phyloP scores from a whole-genome alignment of 768 basidiomycete species.

The Lepiota venenata region DNA sequence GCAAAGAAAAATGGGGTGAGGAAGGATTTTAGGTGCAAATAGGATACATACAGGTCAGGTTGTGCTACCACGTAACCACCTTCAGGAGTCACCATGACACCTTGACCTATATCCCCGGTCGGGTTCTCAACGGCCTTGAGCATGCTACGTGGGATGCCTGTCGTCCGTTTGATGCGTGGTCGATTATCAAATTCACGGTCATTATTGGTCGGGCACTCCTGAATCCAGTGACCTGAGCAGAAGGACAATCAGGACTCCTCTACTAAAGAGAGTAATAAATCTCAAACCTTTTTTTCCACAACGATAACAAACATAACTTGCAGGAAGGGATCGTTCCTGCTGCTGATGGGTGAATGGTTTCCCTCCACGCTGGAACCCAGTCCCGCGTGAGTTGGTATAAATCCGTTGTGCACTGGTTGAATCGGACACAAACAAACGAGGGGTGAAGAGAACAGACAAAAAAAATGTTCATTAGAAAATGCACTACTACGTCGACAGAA shows the following conservation, averaged over 20 bases:
- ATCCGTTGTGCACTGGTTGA: conserved; percentile 61
- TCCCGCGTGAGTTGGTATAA: conserved; percentile 66
- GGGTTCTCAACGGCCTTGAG: conserved; percentile 94
- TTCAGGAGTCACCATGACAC: conserved; percentile 98
- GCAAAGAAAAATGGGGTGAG: neutral
- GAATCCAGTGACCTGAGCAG: conserved; percentile 95
- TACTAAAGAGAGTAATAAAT: neutral
- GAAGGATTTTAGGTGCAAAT: neutral
- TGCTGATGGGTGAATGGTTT: conserved; percentile 52
- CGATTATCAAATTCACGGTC: conserved; percentile 93
- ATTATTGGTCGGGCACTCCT: conserved; percentile 97
- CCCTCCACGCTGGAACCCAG: conserved; percentile 56
- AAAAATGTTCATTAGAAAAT: conserved; percentile 69
- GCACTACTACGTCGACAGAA: conserved; percentile 65
- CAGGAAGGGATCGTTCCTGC: conserved; percentile 76
- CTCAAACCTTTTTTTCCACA: conserved; percentile 94
- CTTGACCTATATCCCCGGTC: conserved; percentile 68
- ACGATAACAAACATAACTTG: conserved; percentile 97
- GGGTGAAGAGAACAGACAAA: conserved; percentile 32
- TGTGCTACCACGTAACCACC: conserved; percentile 97
- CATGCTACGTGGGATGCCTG: conserved; percentile 97
- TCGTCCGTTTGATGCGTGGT: conserved; percentile 95
- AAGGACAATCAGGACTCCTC: conserved; percentile 12
- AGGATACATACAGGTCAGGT: conserved; percentile 80
- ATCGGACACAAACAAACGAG: conserved; percentile 13